Conservation (phyloP, 768 basidiomycete species). For the Termitomyces sp. region DNA sequence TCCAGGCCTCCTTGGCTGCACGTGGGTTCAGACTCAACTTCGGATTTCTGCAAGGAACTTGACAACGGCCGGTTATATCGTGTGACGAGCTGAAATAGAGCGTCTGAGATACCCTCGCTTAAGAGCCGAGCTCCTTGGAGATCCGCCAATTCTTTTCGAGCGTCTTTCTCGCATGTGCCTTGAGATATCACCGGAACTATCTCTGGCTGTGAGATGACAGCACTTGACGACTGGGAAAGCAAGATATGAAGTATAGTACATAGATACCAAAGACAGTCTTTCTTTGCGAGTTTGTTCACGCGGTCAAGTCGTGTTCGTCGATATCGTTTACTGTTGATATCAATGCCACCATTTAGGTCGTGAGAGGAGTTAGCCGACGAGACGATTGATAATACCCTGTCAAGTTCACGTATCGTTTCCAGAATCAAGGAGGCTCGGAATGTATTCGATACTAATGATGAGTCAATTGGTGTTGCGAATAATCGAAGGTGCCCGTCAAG, state of each 20-base stretch:
- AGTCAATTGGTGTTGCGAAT: slow-evolving; percentile 4
- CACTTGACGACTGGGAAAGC: slow-evolving; percentile 13
- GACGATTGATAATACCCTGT: slow-evolving; percentile 20
- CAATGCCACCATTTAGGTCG: neutral
- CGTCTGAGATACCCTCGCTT: slow-evolving; percentile 10
- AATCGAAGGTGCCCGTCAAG: slow-evolving; percentile 8
- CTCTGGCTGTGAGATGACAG: neutral
- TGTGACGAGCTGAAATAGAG: slow-evolving; percentile 12
- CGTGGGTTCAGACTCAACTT: neutral
- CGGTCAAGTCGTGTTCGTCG: slow-evolving; percentile 16
- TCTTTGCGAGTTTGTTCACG: slow-evolving; percentile 33
- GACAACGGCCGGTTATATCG: slow-evolving; percentile 8
- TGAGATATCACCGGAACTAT: neutral
- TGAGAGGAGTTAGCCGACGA: neutral
- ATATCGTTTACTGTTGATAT: neutral
- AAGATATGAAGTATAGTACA: slow-evolving; percentile 37
- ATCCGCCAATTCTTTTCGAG: neutral
- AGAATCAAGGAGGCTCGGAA: slow-evolving; percentile 27
- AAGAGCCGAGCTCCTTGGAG: slow-evolving; percentile 5
- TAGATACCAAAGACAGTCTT: slow-evolving; percentile 50
- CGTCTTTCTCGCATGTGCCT: neutral
- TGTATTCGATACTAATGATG: slow-evolving; percentile 13
- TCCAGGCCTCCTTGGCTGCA: neutral
- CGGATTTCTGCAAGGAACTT: neutral
- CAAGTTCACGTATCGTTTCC: slow-evolving; percentile 32